These are phyloP conservation scores for Symbiodinium pilosum DNA, from an alignment of 73 alveolate species.

Conservation along the genomic window DNA sequence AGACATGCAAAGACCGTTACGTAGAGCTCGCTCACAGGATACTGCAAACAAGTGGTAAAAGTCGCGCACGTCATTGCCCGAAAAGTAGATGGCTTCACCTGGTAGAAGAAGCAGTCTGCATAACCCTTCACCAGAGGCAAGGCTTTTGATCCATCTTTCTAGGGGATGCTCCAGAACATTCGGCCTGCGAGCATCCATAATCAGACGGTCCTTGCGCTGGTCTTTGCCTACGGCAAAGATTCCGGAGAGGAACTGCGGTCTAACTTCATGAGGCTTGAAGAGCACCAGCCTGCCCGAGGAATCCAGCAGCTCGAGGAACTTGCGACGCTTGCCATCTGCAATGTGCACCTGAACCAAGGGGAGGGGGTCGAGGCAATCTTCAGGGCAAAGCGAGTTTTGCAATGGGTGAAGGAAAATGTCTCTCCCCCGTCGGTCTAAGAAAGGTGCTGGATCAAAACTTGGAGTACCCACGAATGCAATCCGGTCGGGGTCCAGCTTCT, in stretches of 20 bases:
- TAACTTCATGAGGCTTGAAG: background rate
- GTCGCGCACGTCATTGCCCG: slow-evolving; percentile 6
- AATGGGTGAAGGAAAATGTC: background rate
- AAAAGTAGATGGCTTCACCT: background rate
- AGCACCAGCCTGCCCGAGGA: background rate
- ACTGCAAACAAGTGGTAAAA: slow-evolving; percentile 12
- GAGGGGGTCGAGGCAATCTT: background rate
- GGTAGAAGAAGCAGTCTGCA: background rate
- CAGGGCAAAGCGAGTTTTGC: background rate
- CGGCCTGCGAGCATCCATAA: slow-evolving; percentile 22
- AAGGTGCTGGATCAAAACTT: too few species aligned
- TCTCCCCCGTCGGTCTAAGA: background rate
- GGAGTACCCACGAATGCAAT: too few species aligned
- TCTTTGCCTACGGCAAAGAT: slow-evolving; percentile 17
- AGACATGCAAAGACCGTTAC: background rate
- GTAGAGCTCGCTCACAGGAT: background rate
- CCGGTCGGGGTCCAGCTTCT: too few species aligned
- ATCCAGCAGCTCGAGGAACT: background rate
- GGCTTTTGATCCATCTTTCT: background rate
- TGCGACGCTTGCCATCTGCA: background rate
- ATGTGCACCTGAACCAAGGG: background rate
- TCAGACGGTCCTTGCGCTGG: background rate
- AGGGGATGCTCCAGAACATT: background rate
- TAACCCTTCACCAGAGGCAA: background rate
- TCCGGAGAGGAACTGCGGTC: background rate